Conservation (phyloP, 805 yeast genomes). For the Pichia manshurica region DNA sequence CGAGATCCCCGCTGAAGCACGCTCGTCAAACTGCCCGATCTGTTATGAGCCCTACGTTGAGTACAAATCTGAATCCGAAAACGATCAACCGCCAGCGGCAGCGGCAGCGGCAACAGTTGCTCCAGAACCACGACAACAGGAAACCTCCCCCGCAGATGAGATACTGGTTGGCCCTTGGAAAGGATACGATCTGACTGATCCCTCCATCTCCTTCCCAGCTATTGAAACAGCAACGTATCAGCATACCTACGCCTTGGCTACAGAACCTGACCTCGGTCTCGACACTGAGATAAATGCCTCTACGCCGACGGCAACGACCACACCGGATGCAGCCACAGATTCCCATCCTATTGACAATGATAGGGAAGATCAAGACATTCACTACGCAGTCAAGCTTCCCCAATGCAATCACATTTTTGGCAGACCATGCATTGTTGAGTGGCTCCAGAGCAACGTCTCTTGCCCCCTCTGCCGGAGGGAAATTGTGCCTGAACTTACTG, state of each 20-base stretch:
- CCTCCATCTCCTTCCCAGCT: slow-evolving; percentile 24
- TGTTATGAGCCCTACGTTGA: slow-evolving; percentile 33
- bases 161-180: slow-evolving; percentile 5
- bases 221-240: slow-evolving; percentile 23
- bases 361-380: slow-evolving; percentile 27
- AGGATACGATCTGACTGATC: slow-evolving; percentile 24
- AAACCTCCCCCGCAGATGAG: neutral
- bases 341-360: neutral
- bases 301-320: neutral
- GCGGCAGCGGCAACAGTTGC: neutral
- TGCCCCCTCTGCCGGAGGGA: slow-evolving; percentile 81
- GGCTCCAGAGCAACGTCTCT: slow-evolving; percentile 65
- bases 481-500: slow-evolving; percentile 29
- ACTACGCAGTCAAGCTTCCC: slow-evolving; percentile 65
- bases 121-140: too few species aligned
- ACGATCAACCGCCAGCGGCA: neutral
- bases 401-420: slow-evolving; percentile 81
- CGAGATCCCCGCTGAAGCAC: slow-evolving; percentile 24
- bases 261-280: neutral
- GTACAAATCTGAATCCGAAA: neutral
- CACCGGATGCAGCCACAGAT: neutral
- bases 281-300: neutral
- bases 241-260: neutral
- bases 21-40: slow-evolving; percentile 33
- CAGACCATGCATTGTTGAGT: slow-evolving; percentile 64